Base-by-base conservation (phyloP, 805 yeast genomes). In the Ogataea thermomethanolica region DNA sequence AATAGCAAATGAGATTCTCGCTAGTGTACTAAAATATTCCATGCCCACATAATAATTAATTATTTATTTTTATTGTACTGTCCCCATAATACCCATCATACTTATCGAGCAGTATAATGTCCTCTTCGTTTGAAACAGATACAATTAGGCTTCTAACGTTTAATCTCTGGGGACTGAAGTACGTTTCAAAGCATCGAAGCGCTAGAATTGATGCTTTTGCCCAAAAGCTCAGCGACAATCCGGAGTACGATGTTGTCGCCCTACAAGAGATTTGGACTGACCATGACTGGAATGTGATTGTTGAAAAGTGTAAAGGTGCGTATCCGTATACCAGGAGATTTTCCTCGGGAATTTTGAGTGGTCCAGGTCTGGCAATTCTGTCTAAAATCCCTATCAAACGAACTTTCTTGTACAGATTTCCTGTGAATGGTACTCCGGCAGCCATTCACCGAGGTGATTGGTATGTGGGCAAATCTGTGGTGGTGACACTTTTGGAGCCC, bases 371-470 rank as follows among this genome's bases (percentile, higher is more conserved):
- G 29, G 95, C 88, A 1, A 69, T 93, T 7, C 60, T 93, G 33
- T 87, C 96, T 11, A 80, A 84, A 49, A 75, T 84, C 46, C 96
- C 97, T 3, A 88, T 93, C 26, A 81, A 73, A 35, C 76, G 80
- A 11, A 78, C 96, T 0, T 85, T 84, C 56, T 62, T 93, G 33
- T 84, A 85, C 56, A 67, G 95, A 14, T 93, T 87, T 56, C 95
- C 97, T 0, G 76, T 93, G 46, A 93, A 91, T 60, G 99, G 99
- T 2, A 70, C 96, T 37, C 95, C 98, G 2, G 78, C 88, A 29
- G 99, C 99, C 0, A 82, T 93, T 48, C 83, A 78, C 67, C 69
- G 98, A 43, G 99, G 99, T 26, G 99, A 93, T 60, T 93, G 97
- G 96, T 87, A 77, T 50, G 99, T 93, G 15, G 99, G 99, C 7